Evolutionary conservation across 495 filamentous ascomycete species (phyloP), one percentile per base, ranked within the genome.

Genomic region (Hypoxylon intermedium): DNA sequence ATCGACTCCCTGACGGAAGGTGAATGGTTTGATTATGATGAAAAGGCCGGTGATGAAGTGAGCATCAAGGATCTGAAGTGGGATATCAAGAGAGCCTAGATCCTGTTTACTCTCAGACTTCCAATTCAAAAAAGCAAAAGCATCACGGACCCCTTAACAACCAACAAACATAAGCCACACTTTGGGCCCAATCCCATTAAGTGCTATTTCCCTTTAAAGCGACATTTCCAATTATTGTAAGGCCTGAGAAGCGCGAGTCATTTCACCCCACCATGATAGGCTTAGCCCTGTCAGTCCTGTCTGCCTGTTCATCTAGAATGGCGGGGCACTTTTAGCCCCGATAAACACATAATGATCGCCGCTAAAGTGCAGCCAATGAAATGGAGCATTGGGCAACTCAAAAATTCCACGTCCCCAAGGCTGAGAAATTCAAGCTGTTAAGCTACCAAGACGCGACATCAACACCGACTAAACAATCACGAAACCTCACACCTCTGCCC

Each of bases 1-100:
- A 89, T 98, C 45, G 91, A 98, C 53, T 42, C 13, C 5, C 73
- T 98, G 28, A 72, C 77, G 0, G 95, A 98, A 16, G 93, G 89
- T 0, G 94, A 98, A 54, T 92, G 79, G 79, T 81, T 74, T 53
- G 79, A 81, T n/a, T 81, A 81, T 40, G 79, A 81, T 23, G 79
- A 81, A 74, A 89, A 90, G 75, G 79, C 86, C 15, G 77, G 71
- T 1, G 76, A 80, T 4, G 77, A 81, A 45, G 79, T 81, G 12
- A 79, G 88, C 69, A 92, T 99, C 68, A 97, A 93, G 76, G 92
- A 97, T 37, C 58, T 97, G 44, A 91, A 84, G 65, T 99, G 92
- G 92, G 85, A 89, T 60, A 87, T 99, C 59, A 83, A 84, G 60
- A 79, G 89, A 53, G 83, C 83, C 7, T 90, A 58, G 68, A 33